Conservation (phyloP, 225 moss, liverwort and hornwort genomes). For the Polytrichum formosum region DNA sequence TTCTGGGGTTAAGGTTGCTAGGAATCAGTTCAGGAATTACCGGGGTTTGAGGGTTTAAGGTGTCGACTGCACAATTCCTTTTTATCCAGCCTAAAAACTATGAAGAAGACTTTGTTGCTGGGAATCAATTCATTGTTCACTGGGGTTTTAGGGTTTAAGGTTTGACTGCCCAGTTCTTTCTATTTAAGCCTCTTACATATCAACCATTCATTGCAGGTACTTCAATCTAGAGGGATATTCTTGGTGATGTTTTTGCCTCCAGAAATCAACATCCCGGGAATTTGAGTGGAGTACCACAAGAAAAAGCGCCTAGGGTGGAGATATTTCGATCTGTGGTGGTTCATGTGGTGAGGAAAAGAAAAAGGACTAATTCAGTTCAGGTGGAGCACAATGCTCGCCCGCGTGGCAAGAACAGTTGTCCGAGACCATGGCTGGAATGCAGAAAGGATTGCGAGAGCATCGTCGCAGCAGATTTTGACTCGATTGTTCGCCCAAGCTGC, state of each 20-base stretch:
- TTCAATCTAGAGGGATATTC: no score
- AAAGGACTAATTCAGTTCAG: not conserved
- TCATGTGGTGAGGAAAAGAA: conserved; percentile 8
- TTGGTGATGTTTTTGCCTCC: no score
- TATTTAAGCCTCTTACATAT: not conserved
- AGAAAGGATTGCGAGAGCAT: conserved; percentile 20
- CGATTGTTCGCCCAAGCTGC: conserved; percentile 41
- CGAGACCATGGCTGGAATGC: conserved; percentile 21
- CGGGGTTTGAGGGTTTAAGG: no score
- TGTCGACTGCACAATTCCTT: no score
- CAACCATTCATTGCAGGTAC: no score
- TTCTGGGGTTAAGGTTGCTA: no score
- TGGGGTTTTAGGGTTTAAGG: not conserved
- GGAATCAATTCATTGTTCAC: no score
- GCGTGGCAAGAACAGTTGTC: conserved; percentile 37
- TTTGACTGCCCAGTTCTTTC: not conserved
- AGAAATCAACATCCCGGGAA: not conserved
- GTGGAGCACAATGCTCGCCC: conserved; percentile 43
- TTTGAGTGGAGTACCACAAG: not conserved
- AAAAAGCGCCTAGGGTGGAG: not conserved
- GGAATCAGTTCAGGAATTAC: no score
- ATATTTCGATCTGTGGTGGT: not conserved
- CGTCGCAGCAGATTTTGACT: conserved; percentile 31
- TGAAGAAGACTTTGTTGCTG: no score
- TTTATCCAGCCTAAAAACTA: no score